phyloP scores from a whole-genome alignment of 139 green algal species.

The Axilococcus clingmanii region DNA sequence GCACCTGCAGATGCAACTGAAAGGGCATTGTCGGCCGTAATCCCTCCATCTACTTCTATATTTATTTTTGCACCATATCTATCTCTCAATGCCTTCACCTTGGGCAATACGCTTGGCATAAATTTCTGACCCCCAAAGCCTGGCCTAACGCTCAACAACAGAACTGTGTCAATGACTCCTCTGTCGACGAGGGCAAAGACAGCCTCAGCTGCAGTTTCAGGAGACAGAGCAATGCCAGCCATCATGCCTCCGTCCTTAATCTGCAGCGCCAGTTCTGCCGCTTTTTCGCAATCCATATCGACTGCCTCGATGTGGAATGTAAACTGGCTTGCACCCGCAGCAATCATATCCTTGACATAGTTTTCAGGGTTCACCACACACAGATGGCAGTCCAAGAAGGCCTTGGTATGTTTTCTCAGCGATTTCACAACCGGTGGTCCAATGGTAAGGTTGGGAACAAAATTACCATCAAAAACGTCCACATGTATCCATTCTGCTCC shows the following conservation, averaged over 20 bases:
- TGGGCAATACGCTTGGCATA: constrained; percentile 45
- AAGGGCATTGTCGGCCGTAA: constrained; percentile 52
- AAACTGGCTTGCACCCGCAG: constrained; percentile 75
- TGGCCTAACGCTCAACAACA: constrained; percentile 73
- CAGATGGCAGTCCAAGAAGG: constrained; percentile 87
- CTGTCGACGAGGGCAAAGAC: constrained; percentile 32
- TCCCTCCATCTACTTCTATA: constrained; percentile 78
- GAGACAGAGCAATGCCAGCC: constrained; percentile 64
- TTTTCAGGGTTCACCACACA: constrained; percentile 23
- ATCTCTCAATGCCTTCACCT: constrained; percentile 45
- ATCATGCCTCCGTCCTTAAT: constrained; percentile 59
- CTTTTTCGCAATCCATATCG: constrained; percentile 12
- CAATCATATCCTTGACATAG: constrained; percentile 36
- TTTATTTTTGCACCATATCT: constrained; percentile 38
- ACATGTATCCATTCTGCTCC: constrained; percentile 75
- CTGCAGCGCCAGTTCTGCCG: constrained; percentile 13
- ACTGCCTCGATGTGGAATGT: constrained; percentile 86
- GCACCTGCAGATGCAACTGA: constrained; percentile 63
- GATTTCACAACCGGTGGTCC: constrained; percentile 72
- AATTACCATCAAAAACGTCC: constrained; percentile 75
- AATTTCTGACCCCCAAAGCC: constrained; percentile 89
- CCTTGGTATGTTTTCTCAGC: constrained; percentile 63
- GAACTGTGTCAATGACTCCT: constrained; percentile 40
- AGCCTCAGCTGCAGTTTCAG: constrained; percentile 50
- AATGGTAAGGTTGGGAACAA: constrained; percentile 92